phyloP scores from a whole-genome alignment of 2,329 filamentous ascomycete genomes.

The Alternaria sp. region DNA sequence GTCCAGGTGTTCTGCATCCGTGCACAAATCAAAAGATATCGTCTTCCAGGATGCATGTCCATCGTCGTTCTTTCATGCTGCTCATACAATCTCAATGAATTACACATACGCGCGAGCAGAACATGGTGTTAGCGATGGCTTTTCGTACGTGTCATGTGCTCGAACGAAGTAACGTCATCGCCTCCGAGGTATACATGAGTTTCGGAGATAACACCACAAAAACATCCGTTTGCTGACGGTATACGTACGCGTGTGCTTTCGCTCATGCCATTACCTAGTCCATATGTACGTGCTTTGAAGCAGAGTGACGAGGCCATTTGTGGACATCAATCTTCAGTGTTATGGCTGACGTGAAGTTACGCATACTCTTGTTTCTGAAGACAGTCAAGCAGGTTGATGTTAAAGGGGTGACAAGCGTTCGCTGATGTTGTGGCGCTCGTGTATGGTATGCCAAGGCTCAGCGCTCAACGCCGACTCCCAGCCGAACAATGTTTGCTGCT shows the following conservation, averaged over 20 bases:
- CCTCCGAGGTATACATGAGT: not conserved
- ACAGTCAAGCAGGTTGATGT: not conserved
- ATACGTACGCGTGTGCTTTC: slow-evolving; percentile 1
- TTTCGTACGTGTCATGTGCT: not conserved
- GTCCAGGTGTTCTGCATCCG: not conserved
- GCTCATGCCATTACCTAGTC: not conserved
- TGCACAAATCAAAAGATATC: not conserved
- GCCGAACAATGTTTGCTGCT: not conserved
- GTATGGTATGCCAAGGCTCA: not conserved
- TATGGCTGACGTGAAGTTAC: not conserved
- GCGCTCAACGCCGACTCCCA: slow-evolving; percentile 14
- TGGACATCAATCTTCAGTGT: not conserved
- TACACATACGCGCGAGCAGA: not conserved
- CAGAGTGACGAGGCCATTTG: not conserved
- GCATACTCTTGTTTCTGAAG: not conserved
- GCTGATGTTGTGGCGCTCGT: slow-evolving; percentile 5
- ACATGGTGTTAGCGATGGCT: not conserved
- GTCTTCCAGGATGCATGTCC: not conserved
- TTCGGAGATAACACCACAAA: not conserved
- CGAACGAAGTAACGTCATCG: not conserved
- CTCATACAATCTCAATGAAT: not conserved
- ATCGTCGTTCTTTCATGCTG: not conserved
- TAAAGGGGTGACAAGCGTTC: not conserved
- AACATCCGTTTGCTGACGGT: slow-evolving; percentile 1
- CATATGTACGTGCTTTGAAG: not conserved